Base-by-base conservation (phyloP, 2,329 filamentous ascomycete species). In the Coleophoma eucalyptorum region DNA sequence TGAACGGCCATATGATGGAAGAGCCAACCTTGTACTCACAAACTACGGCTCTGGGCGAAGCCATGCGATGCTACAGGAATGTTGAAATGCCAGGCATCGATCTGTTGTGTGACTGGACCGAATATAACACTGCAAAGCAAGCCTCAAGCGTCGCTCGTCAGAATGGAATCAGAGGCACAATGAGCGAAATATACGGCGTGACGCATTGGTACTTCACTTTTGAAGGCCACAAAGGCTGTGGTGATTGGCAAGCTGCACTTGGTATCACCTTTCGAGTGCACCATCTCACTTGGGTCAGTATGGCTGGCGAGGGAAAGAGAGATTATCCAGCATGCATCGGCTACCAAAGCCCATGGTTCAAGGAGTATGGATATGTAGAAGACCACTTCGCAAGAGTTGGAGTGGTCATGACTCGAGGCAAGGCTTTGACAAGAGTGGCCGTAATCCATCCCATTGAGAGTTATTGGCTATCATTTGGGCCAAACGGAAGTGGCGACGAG, bases 401-500 rank as follows among this genome's bases (percentile, higher is more conserved):
- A 13, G 60, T 65, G 5, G 64, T 62, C 5, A 51, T 67, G 55
- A 65, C 65, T 2, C 55, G 65, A 20, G 65, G 65, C 6, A 57
- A 54, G 15, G 50, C 65, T 5, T 45, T 67, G 3, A 64, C 62
- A 3, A 54, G 60, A 7, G 60, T 67, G 21, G 65, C 52, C 3
- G 65, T 67, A 12, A 50, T 67, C 8, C 63, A 67, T 52, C 65
- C 65, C 2, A 65, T 67, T 41, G 65, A 67, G 42, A 67, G 65
- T 46, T 66, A 63, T 45, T 67, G 65, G 65, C 47, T 67, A 2
- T 57, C 57, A 7, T 67, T 63, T 52, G 65, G 65, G 1, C 65
- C 65, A 2, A 59, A 62, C 35, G 55, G 54, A 37, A 57, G 51
- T 21, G 55, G 56, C 5, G 61, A 64, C 12, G 64, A 67, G 38